phyloP scores from a whole-genome alignment of 2,329 filamentous ascomycete species.

The Dothistroma septosporum region DNA sequence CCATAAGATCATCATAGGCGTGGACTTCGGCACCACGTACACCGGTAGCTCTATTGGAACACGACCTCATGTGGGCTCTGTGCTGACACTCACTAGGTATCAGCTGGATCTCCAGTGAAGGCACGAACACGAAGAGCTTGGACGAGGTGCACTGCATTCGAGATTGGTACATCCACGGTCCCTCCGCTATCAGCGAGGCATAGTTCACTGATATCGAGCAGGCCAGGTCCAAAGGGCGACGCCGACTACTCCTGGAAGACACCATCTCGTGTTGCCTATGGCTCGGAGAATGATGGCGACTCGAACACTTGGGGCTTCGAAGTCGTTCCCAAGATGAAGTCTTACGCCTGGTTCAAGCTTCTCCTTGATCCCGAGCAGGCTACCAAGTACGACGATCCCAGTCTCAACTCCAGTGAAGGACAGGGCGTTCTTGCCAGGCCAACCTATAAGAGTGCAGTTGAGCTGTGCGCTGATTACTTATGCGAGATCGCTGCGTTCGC shows the following conservation, averaged over 20 bases:
- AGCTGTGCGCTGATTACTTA: conserved; percentile 15
- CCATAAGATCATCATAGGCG: conserved; percentile 12
- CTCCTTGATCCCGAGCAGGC: conserved; percentile 4
- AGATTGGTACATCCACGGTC: conserved; percentile 6
- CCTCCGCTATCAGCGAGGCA: not conserved
- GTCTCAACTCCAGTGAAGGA: conserved; percentile 7
- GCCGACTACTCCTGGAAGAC: conserved; percentile 13
- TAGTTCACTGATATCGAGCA: not conserved
- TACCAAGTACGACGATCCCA: conserved; percentile 12
- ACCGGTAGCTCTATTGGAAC: not conserved
- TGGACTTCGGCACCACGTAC: conserved; percentile 15
- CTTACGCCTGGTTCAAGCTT: conserved; percentile 16
- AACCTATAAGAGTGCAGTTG: conserved; percentile 2
- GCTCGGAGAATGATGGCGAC: not conserved
- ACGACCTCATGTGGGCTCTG: not conserved
- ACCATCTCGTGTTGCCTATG: conserved; percentile 13
- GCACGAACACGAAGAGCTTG: conserved; percentile 4
- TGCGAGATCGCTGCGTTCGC: conserved; percentile 7
- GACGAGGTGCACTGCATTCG: conserved; percentile 11
- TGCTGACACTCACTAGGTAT: conserved; percentile 5
- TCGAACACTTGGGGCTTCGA: conserved; percentile 9
- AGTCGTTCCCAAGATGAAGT: conserved; percentile 4
- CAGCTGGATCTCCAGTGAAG: conserved; percentile 12
- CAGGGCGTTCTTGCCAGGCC: conserved; percentile 7
- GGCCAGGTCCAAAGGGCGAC: conserved; percentile 7